Base-by-base conservation (phyloP, 1,284 basidiomycete genomes). In the Moniliophthora roreri region DNA sequence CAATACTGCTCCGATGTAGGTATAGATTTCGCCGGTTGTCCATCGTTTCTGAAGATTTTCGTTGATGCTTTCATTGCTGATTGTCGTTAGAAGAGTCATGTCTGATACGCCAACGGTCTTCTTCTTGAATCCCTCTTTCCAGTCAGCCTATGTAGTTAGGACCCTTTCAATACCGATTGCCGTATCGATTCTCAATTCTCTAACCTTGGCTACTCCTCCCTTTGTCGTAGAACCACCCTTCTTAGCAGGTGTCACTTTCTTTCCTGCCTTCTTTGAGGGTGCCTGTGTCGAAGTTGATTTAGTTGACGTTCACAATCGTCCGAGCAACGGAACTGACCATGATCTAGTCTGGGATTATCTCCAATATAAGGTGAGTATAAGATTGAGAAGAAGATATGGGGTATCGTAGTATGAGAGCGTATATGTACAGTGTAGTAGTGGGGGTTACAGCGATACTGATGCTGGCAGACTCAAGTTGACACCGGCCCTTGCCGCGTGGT, bases 101-200 rank as follows among this genome's bases (percentile, higher is more conserved):
- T 99, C 97, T 50, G 93, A 89, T 53, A 99, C 96, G 55, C 97
- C 97, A 53, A 95, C 93, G 72, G 91, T 86, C 74, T 96, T 95
- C 85, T 96, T 97, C 85, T 93, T 95, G 80, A 97, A 96, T 15
- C 93, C 93, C 66, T 97, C 95, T 69, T 95, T 95, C 95, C 95
- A 98, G 69, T 97, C 95, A 52, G 95, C 95, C 93, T 97, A 53
- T 41, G 38, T 50, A 37, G 21, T 49, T 13, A n/a, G 32, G 47
- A n/a, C 10, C 24, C n/a, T 47, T 16, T 55, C n/a, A 52, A 52
- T 36, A 15, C 20, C 36, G 15, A 51, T 32, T 23, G 38, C 6
- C 32, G 24, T 42, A 23, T 47, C 23, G 28, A 51, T 11, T 58
- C 40, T 32, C 16, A 36, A 8, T 8, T 8, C 50, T 66, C 44